phyloP scores from a whole-genome alignment of 2,329 filamentous ascomycete genomes.

The Botryotinia calthae region DNA sequence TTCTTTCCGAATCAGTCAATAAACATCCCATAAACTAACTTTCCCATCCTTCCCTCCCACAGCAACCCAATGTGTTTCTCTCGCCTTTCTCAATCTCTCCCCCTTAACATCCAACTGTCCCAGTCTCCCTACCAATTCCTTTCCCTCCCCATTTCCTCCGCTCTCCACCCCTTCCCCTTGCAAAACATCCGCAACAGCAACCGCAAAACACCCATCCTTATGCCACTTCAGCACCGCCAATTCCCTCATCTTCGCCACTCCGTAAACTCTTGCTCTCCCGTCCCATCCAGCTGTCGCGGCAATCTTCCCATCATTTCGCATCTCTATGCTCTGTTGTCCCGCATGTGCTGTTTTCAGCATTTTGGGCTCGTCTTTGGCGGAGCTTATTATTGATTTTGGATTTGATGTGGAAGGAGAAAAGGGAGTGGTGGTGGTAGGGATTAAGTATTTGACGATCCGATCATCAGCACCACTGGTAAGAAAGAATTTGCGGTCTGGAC shows the following conservation, averaged over 20 bases:
- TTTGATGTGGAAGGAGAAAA: background rate
- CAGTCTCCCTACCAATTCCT: constrained; percentile 24
- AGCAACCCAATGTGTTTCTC: constrained; percentile 80
- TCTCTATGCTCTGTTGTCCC: constrained; percentile 76
- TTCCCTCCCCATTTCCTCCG: constrained; percentile 17
- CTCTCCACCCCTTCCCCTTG: background rate
- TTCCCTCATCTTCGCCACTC: constrained; percentile 75
- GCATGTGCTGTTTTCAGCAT: constrained; percentile 77
- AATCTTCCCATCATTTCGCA: constrained; percentile 78
- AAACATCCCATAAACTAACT: constrained; percentile 93
- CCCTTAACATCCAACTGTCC: constrained; percentile 55
- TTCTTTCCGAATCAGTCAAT: constrained; percentile 39
- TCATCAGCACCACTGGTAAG: constrained; percentile 82
- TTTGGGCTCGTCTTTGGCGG: constrained; percentile 45
- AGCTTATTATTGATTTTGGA: background rate
- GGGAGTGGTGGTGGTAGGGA: constrained; percentile 46
- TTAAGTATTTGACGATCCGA: constrained; percentile 70
- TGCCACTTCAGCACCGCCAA: constrained; percentile 95
- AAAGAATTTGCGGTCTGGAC: constrained; percentile 55
- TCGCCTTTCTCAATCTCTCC: constrained; percentile 61
- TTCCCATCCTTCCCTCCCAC: constrained; percentile 83
- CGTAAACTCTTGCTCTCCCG: constrained; percentile 75
- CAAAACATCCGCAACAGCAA: constrained; percentile 60
- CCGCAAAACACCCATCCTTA: constrained; percentile 78
- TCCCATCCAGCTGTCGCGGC: constrained; percentile 96